phyloP scores from a whole-genome alignment of 1,139 yeast genomes.

The Lodderomyces orthopsilosis region DNA sequence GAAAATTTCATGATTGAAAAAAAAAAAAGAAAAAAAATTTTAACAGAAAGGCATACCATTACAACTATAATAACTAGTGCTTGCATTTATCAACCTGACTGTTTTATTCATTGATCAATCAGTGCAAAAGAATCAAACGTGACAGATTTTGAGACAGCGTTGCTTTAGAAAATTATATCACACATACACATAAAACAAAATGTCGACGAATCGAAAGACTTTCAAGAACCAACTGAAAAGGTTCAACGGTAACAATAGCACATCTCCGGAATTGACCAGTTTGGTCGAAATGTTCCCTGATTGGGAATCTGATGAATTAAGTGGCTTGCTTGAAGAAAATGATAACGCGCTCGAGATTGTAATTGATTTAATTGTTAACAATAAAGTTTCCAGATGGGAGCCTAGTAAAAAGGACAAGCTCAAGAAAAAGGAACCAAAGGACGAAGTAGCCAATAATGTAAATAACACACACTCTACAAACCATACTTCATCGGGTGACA shows the following conservation, averaged over 20 bases:
- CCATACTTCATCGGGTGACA: conserved; percentile 7
- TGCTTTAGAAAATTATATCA: not conserved
- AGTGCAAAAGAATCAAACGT: conserved; percentile 8
- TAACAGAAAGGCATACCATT: not conserved
- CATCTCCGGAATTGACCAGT: conserved; percentile 45
- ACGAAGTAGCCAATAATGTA: conserved; percentile 13
- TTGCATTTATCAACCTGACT: conserved; percentile 1
- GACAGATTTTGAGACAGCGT: not conserved
- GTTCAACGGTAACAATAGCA: conserved; percentile 22
- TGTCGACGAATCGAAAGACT: conserved; percentile 42
- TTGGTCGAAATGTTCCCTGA: conserved; percentile 89
- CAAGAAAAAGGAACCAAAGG: conserved; percentile 34
- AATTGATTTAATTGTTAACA: conserved; percentile 84
- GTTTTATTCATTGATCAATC: conserved; percentile 2
- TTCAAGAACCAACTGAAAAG: conserved; percentile 48
- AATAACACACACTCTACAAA: conserved; percentile 3
- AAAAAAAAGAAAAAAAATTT: not conserved
- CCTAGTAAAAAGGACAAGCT: conserved; percentile 51
- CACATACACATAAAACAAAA: conserved; percentile 11
- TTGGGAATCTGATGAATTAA: conserved; percentile 87
- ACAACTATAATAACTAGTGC: conserved; percentile 1
- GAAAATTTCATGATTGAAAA: not conserved
- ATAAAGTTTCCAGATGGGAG: conserved; percentile 63
- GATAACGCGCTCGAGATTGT: conserved; percentile 71
- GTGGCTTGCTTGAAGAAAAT: conserved; percentile 71